Evolutionary conservation across 345 rosid species (phyloP), one percentile per base, ranked within the genome.

Genomic region (Boechera divaricarpa): DNA sequence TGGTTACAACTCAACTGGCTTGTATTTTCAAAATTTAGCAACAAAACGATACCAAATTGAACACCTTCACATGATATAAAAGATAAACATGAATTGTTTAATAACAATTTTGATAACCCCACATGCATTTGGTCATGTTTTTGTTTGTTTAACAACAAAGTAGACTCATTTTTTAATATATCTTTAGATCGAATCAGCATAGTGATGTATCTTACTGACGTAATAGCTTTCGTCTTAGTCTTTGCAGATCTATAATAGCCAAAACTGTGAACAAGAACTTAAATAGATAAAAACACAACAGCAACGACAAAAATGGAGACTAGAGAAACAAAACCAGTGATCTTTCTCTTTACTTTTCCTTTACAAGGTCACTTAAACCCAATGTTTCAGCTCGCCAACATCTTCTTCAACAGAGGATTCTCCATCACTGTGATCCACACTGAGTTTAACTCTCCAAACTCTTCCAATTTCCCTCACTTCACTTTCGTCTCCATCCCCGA

Each of bases 351-450:
- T 64, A 83, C 88, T 1, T 45, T 81, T 24, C 96, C 91, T 24
- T 75, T 88, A 24, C 88, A 90, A 72, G 93, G 93, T 57, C 96
- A 90, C 75, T 57, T 87, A 29, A 87, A 78, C 62, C 87, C 93
- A 2, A 86, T 86, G 81, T 81, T 88, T 69, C 92, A 90, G 70
- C 86, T 90, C 0, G 90, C 86, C 1, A 76, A 69, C 79, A 85
- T 88, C 53, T 82, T 90, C 0, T 79, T 73, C 44, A 28, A 76
- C 53, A 83, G 54, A 67, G 90, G 90, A 32, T 86, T 86, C 70
- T 80, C 88, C 78, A 84, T 90, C 69, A 78, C 81, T 47, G 79
- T 88, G 21, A 73, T 88, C 49, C 90, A 88, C 57, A 80, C 89
- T 47, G 48, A 61, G 4, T 84, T 82, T 61, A 90, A 88, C 82